These are phyloP conservation scores for Aspergillus fumigatus DNA, from an alignment of 2,329 filamentous ascomycete species.

Conservation along the genomic window DNA sequence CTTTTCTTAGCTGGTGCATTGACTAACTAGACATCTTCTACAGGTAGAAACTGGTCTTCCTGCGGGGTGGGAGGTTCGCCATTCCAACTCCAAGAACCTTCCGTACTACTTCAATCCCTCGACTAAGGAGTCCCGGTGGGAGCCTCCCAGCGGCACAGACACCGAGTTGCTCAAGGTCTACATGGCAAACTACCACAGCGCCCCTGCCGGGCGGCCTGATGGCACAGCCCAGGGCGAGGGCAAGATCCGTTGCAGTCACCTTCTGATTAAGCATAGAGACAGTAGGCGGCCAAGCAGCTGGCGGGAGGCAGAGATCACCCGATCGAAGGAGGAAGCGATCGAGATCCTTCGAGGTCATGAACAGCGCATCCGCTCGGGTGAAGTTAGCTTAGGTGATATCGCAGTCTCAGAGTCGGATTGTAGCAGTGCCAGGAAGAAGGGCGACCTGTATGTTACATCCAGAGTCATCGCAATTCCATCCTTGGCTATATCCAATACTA, in stretches of 20 bases:
- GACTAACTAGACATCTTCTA: constrained; percentile 4
- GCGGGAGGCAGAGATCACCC: constrained; percentile 84
- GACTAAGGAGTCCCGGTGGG: constrained; percentile 90
- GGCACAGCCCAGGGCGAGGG: constrained; percentile 52
- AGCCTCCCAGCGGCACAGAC: constrained; percentile 82
- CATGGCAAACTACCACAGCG: constrained; percentile 84
- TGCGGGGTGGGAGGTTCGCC: constrained; percentile 87
- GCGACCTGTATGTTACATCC: constrained; percentile 66
- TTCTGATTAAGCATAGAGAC: constrained; percentile 88
- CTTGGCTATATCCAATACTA: constrained; percentile 8
- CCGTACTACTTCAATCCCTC: constrained; percentile 95
- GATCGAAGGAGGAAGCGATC: constrained; percentile 80
- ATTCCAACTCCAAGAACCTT: constrained; percentile 97
- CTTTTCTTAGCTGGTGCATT: constrained; percentile 1
- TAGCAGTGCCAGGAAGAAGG: constrained; percentile 88
- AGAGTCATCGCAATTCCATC: background rate
- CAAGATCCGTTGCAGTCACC: constrained; percentile 89
- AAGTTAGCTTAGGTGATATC: constrained; percentile 70
- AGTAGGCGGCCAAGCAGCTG: constrained; percentile 89
- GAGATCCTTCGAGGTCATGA: constrained; percentile 72
- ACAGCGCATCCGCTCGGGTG: constrained; percentile 66
- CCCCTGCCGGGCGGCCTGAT: constrained; percentile 33
- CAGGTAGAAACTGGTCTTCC: constrained; percentile 77
- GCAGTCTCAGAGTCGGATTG: constrained; percentile 90
- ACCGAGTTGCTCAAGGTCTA: constrained; percentile 88